Percentiles rank a stretch among this genome's conserved stretches.
phyloP scores from a whole-genome alignment of 2,329 filamentous ascomycete species.

The Didymella glomerata region DNA sequence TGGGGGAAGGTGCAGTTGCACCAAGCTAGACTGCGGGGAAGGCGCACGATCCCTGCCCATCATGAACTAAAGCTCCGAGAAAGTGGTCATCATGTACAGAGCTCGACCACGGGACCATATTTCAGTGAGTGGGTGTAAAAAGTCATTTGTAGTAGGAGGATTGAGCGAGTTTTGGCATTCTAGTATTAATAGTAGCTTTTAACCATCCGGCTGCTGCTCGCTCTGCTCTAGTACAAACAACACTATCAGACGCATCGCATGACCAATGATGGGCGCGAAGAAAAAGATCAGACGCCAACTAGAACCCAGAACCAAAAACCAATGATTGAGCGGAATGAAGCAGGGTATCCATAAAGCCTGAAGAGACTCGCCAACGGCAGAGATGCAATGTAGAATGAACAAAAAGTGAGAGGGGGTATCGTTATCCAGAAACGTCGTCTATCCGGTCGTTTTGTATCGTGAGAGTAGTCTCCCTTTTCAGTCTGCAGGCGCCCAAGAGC shows the following conservation, averaged over 20 bases:
- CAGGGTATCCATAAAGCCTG: conserved; percentile 34
- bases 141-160: neutral
- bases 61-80: neutral
- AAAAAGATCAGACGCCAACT: neutral
- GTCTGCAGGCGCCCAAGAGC: conserved; percentile 40
- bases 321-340: conserved; percentile 21
- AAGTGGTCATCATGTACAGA: neutral
- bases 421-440: conserved; percentile 37
- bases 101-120: neutral
- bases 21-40: conserved; percentile 10
- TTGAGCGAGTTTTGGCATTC: conserved; percentile 1
- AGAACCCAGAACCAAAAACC: conserved; percentile 4
- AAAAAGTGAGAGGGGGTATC: conserved; percentile 26
- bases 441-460: conserved; percentile 1
- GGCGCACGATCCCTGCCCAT: conserved; percentile 4
- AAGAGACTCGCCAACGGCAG: neutral
- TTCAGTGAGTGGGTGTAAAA: neutral
- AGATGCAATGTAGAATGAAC: conserved; percentile 2
- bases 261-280: neutral
- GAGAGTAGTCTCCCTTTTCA: conserved; percentile 21
- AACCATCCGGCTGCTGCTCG: neutral
- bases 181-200: conserved; percentile 5
- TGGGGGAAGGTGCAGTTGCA: conserved; percentile 1
- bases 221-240: conserved; percentile 1
- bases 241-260: neutral